Percentiles rank a stretch among this genome's conserved stretches.
Conservation (phyloP, 169 alveolate species). For the Neospora caninum region DNA sequence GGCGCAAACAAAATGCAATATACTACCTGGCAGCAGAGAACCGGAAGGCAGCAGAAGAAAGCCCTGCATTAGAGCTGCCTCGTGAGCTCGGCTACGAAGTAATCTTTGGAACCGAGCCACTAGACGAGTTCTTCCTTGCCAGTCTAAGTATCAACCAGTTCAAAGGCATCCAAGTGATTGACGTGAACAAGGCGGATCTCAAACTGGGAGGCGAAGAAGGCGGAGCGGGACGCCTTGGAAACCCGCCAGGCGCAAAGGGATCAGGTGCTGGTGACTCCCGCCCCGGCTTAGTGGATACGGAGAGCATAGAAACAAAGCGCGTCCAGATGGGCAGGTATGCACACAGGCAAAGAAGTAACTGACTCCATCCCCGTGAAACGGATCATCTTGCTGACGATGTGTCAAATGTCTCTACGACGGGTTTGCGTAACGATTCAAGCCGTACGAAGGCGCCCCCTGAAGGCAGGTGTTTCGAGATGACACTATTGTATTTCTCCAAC, state of each 20-base stretch:
- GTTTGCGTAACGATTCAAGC: too few species aligned
- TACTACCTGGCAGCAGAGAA: conserved; percentile 95
- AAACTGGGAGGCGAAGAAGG: conserved; percentile 85
- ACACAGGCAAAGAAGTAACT: background rate
- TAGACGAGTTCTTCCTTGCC: conserved; percentile 96
- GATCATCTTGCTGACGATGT: too few species aligned
- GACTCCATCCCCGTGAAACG: background rate
- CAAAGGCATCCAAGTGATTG: conserved; percentile 90
- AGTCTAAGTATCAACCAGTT: conserved; percentile 89
- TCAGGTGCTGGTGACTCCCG: background rate
- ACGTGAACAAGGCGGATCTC: conserved; percentile 94
- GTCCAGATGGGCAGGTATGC: conserved; percentile 10
- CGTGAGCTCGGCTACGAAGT: conserved; percentile 94
- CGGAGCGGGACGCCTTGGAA: conserved; percentile 45
- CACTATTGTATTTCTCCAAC: too few species aligned
- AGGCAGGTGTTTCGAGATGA: too few species aligned
- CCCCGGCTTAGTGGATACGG: background rate
- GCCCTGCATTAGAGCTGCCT: conserved; percentile 94
- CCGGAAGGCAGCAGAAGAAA: conserved; percentile 87
- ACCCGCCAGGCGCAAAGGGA: background rate
- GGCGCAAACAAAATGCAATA: conserved; percentile 90
- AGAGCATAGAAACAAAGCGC: background rate
- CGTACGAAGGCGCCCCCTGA: too few species aligned
- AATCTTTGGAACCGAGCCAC: conserved; percentile 93
- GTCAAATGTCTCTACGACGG: too few species aligned